Percentiles rank a stretch among this genome's conserved stretches.
These are phyloP conservation scores for Aspergillus sp. DNA, from an alignment of 2,329 filamentous ascomycete genomes.

Conservation along the genomic window DNA sequence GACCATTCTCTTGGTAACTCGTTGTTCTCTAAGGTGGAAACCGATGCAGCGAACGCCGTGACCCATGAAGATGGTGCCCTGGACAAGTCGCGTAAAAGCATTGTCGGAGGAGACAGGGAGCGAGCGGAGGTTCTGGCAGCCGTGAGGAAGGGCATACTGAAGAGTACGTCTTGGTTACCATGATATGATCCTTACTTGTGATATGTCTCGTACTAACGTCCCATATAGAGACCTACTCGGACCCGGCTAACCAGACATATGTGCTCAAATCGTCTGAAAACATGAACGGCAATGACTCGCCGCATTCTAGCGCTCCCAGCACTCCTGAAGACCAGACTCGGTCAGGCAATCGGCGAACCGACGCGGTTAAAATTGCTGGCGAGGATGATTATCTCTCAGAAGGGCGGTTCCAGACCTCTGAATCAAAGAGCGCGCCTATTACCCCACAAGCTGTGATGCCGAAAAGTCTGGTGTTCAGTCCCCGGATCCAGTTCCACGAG, in stretches of 20 bases:
- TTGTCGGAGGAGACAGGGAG: slow-evolving; percentile 85
- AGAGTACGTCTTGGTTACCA: slow-evolving; percentile 62
- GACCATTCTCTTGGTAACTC: slow-evolving; percentile 71
- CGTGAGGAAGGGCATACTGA: slow-evolving; percentile 93
- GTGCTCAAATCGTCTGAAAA: slow-evolving; percentile 63
- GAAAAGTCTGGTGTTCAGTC: slow-evolving; percentile 74
- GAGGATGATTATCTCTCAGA: slow-evolving; percentile 89
- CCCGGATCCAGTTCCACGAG: slow-evolving; percentile 90
- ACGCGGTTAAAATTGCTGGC: slow-evolving; percentile 72
- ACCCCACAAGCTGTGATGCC: slow-evolving; percentile 62
- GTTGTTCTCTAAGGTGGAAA: slow-evolving; percentile 80
- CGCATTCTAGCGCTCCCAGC: slow-evolving; percentile 80
- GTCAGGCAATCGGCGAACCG: slow-evolving; percentile 63
- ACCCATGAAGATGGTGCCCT: slow-evolving; percentile 37
- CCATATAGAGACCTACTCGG: slow-evolving; percentile 49
- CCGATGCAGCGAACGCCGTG: slow-evolving; percentile 69
- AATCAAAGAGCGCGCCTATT: slow-evolving; percentile 76
- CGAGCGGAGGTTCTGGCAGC: slow-evolving; percentile 88
- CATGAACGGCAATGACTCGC: slow-evolving; percentile 71
- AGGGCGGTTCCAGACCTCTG: slow-evolving; percentile 67
- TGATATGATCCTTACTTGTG: not conserved
- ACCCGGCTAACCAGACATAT: slow-evolving; percentile 69
- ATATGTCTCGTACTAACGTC: slow-evolving; percentile 2
- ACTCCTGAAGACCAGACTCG: slow-evolving; percentile 76
- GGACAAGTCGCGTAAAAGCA: slow-evolving; percentile 73